phyloP scores from a whole-genome alignment of 1,139 yeast genomes.

The Yamadazyma sp. region DNA sequence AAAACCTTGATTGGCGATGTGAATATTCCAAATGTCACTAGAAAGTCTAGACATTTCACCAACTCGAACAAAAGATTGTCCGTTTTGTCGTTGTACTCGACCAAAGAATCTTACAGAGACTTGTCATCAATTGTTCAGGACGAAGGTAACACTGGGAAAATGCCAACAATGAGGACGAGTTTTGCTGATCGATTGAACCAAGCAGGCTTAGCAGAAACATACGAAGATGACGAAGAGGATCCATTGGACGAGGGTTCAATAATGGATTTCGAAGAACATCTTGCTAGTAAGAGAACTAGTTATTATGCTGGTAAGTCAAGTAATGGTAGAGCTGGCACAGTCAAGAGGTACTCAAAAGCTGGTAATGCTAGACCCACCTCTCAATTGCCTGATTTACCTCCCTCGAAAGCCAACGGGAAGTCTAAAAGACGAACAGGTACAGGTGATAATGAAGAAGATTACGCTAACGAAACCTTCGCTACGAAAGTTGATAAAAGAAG shows the following conservation, averaged over 20 bases:
- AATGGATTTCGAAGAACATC: slow-evolving; percentile 45
- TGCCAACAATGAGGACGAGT: slow-evolving; percentile 40
- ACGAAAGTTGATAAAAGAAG: slow-evolving; percentile 29
- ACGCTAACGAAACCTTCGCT: slow-evolving; percentile 38
- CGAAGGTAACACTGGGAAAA: slow-evolving; percentile 28
- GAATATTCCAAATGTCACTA: slow-evolving; percentile 66
- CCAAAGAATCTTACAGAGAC: slow-evolving; percentile 64
- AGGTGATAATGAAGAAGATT: slow-evolving; percentile 21
- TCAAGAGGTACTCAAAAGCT: slow-evolving; percentile 22
- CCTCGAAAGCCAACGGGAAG: slow-evolving; percentile 8
- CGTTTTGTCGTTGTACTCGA: slow-evolving; percentile 67
- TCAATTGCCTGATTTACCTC: slow-evolving; percentile 35
- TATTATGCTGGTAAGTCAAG: slow-evolving; percentile 28
- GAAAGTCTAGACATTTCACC: slow-evolving; percentile 63
- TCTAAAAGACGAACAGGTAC: slow-evolving; percentile 4
- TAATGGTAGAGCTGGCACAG: slow-evolving; percentile 19
- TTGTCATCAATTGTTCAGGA: slow-evolving; percentile 52
- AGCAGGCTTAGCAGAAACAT: slow-evolving; percentile 31
- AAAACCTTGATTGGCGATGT: slow-evolving; percentile 56
- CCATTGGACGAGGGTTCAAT: slow-evolving; percentile 40
- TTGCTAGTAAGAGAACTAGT: slow-evolving; percentile 40
- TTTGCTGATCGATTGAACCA: slow-evolving; percentile 46
- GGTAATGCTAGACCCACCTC: slow-evolving; percentile 30
- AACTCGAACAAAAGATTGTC: slow-evolving; percentile 67
- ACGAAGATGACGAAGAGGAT: slow-evolving; percentile 30